Base-by-base conservation (phyloP, 441 rosid species). In the Iberis amara region DNA sequence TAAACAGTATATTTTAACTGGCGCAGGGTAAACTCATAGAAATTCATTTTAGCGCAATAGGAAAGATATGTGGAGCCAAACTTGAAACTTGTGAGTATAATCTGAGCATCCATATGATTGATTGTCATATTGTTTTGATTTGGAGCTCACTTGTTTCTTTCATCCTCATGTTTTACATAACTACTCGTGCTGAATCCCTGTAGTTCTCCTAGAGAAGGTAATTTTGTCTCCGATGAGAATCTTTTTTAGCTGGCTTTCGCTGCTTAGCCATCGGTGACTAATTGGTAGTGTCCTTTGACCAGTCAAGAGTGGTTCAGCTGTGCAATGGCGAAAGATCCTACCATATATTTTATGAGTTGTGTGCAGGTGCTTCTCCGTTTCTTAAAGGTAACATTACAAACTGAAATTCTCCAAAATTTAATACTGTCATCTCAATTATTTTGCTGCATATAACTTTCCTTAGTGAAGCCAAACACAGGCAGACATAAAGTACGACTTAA, bases 201-300 rank as follows among this genome's bases (percentile, higher is more conserved):
- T 39, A 90, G 97, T 80, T 73, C 74, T 90, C 48, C 77, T 90
- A 41, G 97, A 90, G 68, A 90, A 90, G 97, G 97, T 84, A 74
- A 62, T 24, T 53, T 73, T 9, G 48, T 41, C 5, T 43, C 35
- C 39, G 32, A 12, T 47, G 33, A 30, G 8, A 45, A 26, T 31
- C 49, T 26, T 58, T 73, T 43, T 39, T 61, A 54, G 9, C 38
- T 33, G 44, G 47, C 11, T 38, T 55, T 57, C 26, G 39, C n/a
- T 65, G 38, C 47, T 65, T 23, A 30, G 33, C 4, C 51, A 38
- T 44, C 10, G 23, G 38, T 64, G 68, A 24, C 76, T 61, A 72
- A 53, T 55, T 31, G 26, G 31, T 65, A 38, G 14, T 62, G 28
- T 71, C 11, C 26, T 75, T 62, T 65, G 77, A 60, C 57, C 88